These are phyloP conservation scores for Aspergillus transmontanensis DNA, from an alignment of 2,329 filamentous ascomycete species.

Conservation along the genomic window DNA sequence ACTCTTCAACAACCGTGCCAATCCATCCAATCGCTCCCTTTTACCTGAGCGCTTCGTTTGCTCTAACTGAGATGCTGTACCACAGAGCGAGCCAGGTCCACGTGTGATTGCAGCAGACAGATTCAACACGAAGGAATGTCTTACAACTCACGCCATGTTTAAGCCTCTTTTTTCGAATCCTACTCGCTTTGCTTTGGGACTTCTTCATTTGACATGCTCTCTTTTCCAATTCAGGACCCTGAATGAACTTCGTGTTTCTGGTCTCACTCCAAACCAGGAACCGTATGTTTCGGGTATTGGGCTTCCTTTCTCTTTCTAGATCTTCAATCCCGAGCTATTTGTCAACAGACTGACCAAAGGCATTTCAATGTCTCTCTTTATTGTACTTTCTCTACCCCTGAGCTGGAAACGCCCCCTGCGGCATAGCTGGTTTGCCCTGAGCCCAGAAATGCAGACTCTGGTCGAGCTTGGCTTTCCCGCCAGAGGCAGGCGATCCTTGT, in stretches of 20 bases:
- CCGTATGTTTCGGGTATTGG: not conserved
- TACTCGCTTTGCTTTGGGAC: not conserved
- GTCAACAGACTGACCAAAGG: not conserved
- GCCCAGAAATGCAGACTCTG: not conserved
- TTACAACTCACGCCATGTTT: not conserved
- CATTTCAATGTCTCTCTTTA: too few species aligned
- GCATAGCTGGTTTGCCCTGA: too few species aligned
- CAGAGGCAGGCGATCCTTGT: conserved; percentile 6
- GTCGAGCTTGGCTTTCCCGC: not conserved
- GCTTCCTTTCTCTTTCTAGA: not conserved
- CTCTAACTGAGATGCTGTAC: not conserved
- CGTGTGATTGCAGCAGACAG: not conserved
- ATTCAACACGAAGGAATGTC: not conserved
- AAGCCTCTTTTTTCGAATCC: not conserved
- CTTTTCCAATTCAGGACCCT: not conserved
- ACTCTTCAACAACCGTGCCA: not conserved
- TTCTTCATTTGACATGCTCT: not conserved
- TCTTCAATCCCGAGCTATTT: not conserved
- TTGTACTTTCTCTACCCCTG: conserved; percentile 8
- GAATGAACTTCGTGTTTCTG: not conserved
- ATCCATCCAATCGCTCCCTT: not conserved
- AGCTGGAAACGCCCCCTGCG: not conserved
- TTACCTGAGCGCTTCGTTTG: not conserved
- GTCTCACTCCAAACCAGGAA: not conserved
- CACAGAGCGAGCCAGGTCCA: not conserved